phyloP scores from a whole-genome alignment of 1,139 yeast species.

The Saccharomyces pastorianus region DNA sequence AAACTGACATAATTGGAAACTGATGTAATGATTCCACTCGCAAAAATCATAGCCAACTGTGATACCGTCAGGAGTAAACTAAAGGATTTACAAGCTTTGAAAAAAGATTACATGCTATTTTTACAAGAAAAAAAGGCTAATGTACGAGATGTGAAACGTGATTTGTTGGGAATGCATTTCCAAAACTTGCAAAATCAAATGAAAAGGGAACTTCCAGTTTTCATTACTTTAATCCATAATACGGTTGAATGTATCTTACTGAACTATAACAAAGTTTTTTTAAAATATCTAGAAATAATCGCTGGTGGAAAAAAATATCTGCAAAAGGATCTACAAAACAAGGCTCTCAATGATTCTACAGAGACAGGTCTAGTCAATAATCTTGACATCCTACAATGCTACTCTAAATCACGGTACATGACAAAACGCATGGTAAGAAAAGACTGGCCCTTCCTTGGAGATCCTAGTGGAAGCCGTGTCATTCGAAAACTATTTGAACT shows the following conservation, averaged over 20 bases:
- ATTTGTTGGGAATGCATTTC: constrained; percentile 26
- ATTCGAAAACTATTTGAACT: constrained; percentile 32
- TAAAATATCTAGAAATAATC: constrained; percentile 26
- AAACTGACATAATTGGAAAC: constrained; percentile 22
- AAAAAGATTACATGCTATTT: constrained; percentile 29
- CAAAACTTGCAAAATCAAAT: constrained; percentile 28
- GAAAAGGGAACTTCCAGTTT: constrained; percentile 28
- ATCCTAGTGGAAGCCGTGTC: constrained; percentile 26
- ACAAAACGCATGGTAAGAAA: constrained; percentile 30
- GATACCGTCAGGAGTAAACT: constrained; percentile 20
- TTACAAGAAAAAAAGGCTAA: constrained; percentile 22
- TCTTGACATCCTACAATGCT: constrained; percentile 32
- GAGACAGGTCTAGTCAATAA: constrained; percentile 22
- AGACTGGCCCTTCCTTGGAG: constrained; percentile 18
- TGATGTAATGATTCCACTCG: constrained; percentile 26
- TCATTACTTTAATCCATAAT: constrained; percentile 16
- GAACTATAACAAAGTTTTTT: constrained; percentile 20
- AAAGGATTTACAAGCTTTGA: constrained; percentile 28
- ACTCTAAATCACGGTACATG: constrained; percentile 24
- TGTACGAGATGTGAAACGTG: constrained; percentile 22
- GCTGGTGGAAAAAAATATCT: constrained; percentile 26
- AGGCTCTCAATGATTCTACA: constrained; percentile 9
- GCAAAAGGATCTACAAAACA: constrained; percentile 19
- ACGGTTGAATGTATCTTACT: constrained; percentile 17
- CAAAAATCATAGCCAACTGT: constrained; percentile 20